Percentiles rank a stretch among this genome's conserved stretches.
Evolutionary conservation across 2,329 filamentous ascomycete species (phyloP).

Genomic region (Cordyceps fumosorosea): DNA sequence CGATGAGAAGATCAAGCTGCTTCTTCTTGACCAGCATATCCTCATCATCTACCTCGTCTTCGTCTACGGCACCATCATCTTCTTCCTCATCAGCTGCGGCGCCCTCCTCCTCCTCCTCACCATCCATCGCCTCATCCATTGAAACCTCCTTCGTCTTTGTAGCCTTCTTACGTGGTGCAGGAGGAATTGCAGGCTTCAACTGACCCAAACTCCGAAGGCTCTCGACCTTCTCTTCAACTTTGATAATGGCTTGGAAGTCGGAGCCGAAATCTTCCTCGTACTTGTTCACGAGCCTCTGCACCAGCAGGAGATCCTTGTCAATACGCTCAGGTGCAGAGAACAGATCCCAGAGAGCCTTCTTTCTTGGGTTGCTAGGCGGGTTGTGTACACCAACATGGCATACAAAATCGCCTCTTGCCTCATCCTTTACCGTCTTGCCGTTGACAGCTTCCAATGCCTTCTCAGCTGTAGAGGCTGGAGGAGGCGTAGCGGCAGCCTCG

Average conservation of each 20-base stretch:
- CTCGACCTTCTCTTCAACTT: conserved; percentile 82
- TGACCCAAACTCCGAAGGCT: conserved; percentile 69
- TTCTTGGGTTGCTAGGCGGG: conserved; percentile 75
- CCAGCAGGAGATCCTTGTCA: conserved; percentile 79
- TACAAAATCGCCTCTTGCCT: conserved; percentile 89
- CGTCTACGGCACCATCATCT: conserved; percentile 70
- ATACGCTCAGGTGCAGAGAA: conserved; percentile 93
- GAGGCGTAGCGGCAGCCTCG: conserved; percentile 47
- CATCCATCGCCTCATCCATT: conserved; percentile 56
- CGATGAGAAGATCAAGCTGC: conserved; percentile 88
- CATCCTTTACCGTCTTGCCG: conserved; percentile 93
- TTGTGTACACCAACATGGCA: conserved; percentile 96
- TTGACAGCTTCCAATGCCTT: conserved; percentile 92
- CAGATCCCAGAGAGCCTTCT: conserved; percentile 94
- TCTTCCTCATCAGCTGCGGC: conserved; percentile 82
- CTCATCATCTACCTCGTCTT: conserved; percentile 82
- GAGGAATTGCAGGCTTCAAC: conserved; percentile 59
- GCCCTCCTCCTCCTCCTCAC: conserved; percentile 59
- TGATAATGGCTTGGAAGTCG: conserved; percentile 67
- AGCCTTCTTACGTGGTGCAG: conserved; percentile 51
- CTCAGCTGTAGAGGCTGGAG: conserved; percentile 59
- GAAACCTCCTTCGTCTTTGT: conserved; percentile 55
- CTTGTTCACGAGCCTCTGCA: conserved; percentile 73
- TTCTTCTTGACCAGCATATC: conserved; percentile 91
- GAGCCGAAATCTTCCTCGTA: conserved; percentile 79